Base-by-base conservation (phyloP, 2,329 filamentous ascomycete species). In the Pyrenophora tritici-repentis region DNA sequence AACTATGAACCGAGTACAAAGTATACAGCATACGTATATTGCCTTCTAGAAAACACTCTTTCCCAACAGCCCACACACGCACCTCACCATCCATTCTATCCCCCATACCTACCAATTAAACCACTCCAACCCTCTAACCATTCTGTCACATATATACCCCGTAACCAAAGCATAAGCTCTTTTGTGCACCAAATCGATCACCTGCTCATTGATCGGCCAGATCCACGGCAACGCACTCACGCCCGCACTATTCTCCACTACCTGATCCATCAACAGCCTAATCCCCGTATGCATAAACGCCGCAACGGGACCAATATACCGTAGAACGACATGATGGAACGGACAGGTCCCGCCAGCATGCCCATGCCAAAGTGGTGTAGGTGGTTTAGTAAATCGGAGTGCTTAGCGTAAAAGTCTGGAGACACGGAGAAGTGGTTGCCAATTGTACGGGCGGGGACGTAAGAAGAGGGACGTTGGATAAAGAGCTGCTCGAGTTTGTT, bases 121-220 rank as follows among this genome's bases (percentile, higher is more conserved):
- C 59, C 61, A 62, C 29, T 62, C 48, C 16, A 63, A 55, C 0
- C 56, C 59, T 14, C 62, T 54, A 0, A 62, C 42, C 34, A 58
- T 18, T 18, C 40, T 36, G 38, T 66, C 67, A 26, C 62, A 61
- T 13, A 66, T 29, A 42, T 68, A 71, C 9, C 69, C 67, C 14
- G 59, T 62, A 2, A 66, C 59, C 6, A 68, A 9, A 6, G 59
- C 59, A 61, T 65, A 73, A 2, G 65, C 39, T 0, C 61, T 57
- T 47, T 71, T 71, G 32, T 71, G 66, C 40, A 68, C 2, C 26
- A 70, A 36, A 56, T 72, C 68, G 41, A 71, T 50, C 7, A 66
- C 56, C 48, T 72, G 69, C 44, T 72, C 67, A 22, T 67, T 66
- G 32, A 70, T 64, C 13, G 68, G 66, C 68, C 69, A 72, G 3